Evolutionary conservation across 2,329 filamentous ascomycete genomes (phyloP).

Genomic region (Aspergillus terreus): DNA sequence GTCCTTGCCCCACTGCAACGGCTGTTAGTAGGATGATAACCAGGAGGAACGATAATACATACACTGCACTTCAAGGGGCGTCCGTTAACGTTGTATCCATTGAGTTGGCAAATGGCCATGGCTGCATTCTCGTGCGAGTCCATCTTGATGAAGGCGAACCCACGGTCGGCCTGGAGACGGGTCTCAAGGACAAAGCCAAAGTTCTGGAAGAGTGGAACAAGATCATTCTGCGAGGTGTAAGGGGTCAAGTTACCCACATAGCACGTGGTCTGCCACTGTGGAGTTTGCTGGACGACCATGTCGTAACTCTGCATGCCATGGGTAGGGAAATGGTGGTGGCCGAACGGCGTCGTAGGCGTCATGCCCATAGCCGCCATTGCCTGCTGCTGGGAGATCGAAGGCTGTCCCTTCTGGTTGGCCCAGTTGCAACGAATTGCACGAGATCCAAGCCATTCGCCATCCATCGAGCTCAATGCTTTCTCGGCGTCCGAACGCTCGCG

Average conservation of each 20-base stretch:
- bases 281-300: conserved; percentile 92
- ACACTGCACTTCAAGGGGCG: conserved; percentile 97
- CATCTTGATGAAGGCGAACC: conserved; percentile 99
- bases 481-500: conserved; percentile 90
- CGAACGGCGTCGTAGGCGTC: conserved; percentile 93
- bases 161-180: conserved; percentile 94
- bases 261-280: conserved; percentile 96
- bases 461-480: conserved; percentile 95
- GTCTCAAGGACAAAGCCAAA: conserved; percentile 98
- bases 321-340: conserved; percentile 95
- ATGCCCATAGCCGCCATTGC: conserved; percentile 97
- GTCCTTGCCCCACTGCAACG: conserved; percentile 90
- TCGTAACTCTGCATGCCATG: conserved; percentile 97
- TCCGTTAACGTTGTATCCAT: conserved; percentile 96
- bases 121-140: conserved; percentile 96
- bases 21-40: conserved; percentile 22
- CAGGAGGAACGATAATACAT: conserved; percentile 48
- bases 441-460: conserved; percentile 97
- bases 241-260: conserved; percentile 97
- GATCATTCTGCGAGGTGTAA: conserved; percentile 93
- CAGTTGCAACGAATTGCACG: conserved; percentile 99
- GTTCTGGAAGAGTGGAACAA: conserved; percentile 97
- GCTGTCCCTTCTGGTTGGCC: conserved; percentile 99
- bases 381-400: conserved; percentile 95
- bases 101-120: conserved; percentile 97